These are phyloP conservation scores for Russula olivacea DNA, from an alignment of 768 basidiomycete species.

Conservation along the genomic window DNA sequence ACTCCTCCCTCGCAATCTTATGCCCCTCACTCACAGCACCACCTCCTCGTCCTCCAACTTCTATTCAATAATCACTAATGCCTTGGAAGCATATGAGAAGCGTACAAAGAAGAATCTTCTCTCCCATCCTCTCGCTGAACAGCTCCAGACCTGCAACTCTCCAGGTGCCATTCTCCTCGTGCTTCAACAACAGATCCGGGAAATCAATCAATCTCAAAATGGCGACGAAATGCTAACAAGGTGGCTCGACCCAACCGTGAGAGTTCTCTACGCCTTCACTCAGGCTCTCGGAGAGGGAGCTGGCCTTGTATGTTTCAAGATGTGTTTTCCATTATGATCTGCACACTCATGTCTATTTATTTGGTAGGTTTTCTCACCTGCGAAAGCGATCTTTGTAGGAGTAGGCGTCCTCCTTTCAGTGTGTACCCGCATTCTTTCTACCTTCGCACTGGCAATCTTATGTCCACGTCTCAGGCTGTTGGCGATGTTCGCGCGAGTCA, in stretches of 20 bases:
- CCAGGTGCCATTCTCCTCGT: neutral
- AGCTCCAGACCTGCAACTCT: neutral
- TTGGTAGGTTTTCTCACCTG: neutral
- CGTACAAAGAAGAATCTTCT: neutral
- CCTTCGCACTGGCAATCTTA: neutral
- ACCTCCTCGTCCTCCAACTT: neutral
- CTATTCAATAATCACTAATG: neutral
- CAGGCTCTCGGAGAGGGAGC: neutral
- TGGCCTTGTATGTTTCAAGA: neutral
- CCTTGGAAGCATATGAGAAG: neutral
- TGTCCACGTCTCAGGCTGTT: neutral
- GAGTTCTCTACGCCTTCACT: neutral
- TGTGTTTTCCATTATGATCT: too few species aligned
- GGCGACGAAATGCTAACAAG: too few species aligned
- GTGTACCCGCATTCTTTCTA: neutral
- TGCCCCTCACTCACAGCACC: neutral
- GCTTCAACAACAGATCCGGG: neutral
- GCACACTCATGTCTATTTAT: neutral
- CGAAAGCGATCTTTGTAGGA: neutral
- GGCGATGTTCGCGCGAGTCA: neutral
- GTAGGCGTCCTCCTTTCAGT: neutral
- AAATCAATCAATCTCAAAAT: neutral
- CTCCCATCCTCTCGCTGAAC: neutral
- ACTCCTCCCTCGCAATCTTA: constrained; percentile 43
- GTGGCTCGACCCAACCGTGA: neutral